These are phyloP conservation scores for Hypericum androsaemum DNA, from an alignment of 345 rosid genomes.

Conservation along the genomic window DNA sequence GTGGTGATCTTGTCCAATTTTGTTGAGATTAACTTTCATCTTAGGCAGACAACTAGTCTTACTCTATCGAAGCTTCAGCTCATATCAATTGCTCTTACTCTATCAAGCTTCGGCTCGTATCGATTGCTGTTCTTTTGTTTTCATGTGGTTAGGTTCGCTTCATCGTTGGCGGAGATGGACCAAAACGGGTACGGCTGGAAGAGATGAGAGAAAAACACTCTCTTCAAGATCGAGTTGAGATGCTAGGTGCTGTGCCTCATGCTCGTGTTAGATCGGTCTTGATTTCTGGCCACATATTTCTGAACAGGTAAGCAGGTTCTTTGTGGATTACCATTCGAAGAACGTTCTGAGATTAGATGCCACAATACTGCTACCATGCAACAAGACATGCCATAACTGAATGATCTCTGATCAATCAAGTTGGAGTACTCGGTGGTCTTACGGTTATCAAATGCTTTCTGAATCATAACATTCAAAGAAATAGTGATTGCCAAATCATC, in stretches of 20 bases:
- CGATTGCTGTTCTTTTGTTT: background rate
- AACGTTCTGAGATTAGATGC: background rate
- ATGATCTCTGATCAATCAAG: too few species aligned
- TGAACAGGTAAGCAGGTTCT: conserved; percentile 50
- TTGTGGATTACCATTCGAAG: background rate
- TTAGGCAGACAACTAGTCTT: too few species aligned
- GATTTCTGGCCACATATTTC: conserved; percentile 76
- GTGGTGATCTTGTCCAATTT: too few species aligned
- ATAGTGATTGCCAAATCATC: too few species aligned
- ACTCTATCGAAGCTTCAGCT: too few species aligned
- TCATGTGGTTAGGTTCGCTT: conserved; percentile 57
- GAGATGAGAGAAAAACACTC: conserved; percentile 98
- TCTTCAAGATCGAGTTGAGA: conserved; percentile 89
- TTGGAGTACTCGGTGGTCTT: too few species aligned
- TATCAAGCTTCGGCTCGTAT: too few species aligned
- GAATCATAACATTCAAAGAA: too few species aligned
- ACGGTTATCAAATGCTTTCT: too few species aligned
- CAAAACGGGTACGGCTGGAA: conserved; percentile 77
- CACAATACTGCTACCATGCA: background rate
- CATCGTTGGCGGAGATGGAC: conserved; percentile 93
- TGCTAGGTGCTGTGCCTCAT: conserved; percentile 91
- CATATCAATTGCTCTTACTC: background rate
- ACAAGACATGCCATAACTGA: too few species aligned
- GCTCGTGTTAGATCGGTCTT: conserved; percentile 72
- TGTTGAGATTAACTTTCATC: too few species aligned